These are phyloP conservation scores for Akebia trifoliata DNA, from an alignment of 164 flowering plant species.

Conservation along the genomic window DNA sequence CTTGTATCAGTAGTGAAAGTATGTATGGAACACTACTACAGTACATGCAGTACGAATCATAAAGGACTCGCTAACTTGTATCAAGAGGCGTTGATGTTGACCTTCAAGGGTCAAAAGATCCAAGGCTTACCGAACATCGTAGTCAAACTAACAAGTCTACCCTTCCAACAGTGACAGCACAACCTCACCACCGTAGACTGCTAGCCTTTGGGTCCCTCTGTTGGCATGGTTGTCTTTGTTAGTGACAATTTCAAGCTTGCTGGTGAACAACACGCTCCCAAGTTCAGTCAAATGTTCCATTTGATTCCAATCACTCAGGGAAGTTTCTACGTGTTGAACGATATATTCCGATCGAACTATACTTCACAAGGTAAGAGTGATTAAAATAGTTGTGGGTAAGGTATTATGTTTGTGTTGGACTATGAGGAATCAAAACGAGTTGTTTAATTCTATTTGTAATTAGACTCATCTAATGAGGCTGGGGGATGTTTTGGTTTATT, in stretches of 20 bases:
- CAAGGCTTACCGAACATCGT: constrained; percentile 63
- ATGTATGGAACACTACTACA: constrained; percentile 93
- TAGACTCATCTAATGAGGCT: no score
- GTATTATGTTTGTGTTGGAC: no score
- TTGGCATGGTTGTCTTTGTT: constrained; percentile 83
- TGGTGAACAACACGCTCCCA: constrained; percentile 82
- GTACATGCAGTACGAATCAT: constrained; percentile 69
- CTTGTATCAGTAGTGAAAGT: no score
- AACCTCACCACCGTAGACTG: constrained; percentile 79
- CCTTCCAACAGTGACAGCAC: constrained; percentile 85
- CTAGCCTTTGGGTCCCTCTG: constrained; percentile 78
- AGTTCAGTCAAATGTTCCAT: constrained; percentile 93
- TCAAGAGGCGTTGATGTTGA: constrained; percentile 73
- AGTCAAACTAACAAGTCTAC: constrained; percentile 57
- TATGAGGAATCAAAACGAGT: no score
- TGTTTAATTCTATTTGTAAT: no score
- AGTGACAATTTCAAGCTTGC: constrained; percentile 73
- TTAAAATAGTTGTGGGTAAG: no score
- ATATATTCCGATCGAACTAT: constrained; percentile 77
- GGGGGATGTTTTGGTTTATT: no score
- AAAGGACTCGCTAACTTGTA: constrained; percentile 49
- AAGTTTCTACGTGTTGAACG: constrained; percentile 63
- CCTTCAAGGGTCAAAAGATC: constrained; percentile 86
- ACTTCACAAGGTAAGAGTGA: constrained; percentile 36
- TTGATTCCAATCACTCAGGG: constrained; percentile 67